Conservation (phyloP, 2,329 filamentous ascomycete species). For the Exophiala bonariae region DNA sequence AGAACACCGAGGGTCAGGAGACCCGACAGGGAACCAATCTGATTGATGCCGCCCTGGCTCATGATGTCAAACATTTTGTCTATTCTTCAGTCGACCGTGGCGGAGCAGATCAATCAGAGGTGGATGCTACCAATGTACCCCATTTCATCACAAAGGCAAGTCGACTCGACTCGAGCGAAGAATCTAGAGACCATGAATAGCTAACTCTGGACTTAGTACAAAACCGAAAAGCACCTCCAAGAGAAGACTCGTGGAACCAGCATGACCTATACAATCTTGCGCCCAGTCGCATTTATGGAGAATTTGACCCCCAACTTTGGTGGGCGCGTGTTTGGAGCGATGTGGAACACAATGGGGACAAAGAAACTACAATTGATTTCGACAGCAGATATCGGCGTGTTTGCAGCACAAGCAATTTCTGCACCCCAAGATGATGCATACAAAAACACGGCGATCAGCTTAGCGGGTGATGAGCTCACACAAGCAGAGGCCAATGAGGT, state of each 20-base stretch:
- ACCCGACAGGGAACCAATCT: slow-evolving; percentile 59
- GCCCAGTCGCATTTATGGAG: slow-evolving; percentile 65
- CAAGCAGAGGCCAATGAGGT: slow-evolving; percentile 45
- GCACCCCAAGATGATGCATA: slow-evolving; percentile 42
- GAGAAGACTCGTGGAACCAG: slow-evolving; percentile 41
- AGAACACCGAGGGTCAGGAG: slow-evolving; percentile 41
- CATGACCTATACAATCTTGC: slow-evolving; percentile 63
- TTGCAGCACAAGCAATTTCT: slow-evolving; percentile 52
- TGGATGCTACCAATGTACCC: slow-evolving; percentile 56
- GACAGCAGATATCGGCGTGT: slow-evolving; percentile 52
- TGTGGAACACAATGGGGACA: slow-evolving; percentile 41
- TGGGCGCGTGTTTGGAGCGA: slow-evolving; percentile 51
- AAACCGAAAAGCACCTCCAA: slow-evolving; percentile 63
- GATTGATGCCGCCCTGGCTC: slow-evolving; percentile 57
- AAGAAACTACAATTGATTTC: slow-evolving; percentile 47
- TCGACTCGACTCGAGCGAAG: background rate
- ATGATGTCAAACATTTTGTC: slow-evolving; percentile 61
- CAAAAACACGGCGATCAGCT: slow-evolving; percentile 44
- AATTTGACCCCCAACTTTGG: slow-evolving; percentile 49
- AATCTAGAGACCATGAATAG: background rate
- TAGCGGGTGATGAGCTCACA: slow-evolving; percentile 56
- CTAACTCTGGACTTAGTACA: slow-evolving; percentile 34
- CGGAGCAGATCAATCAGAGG: slow-evolving; percentile 53
- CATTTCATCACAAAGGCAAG: slow-evolving; percentile 60
- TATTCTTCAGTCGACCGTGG: slow-evolving; percentile 66